These are phyloP conservation scores for Globisporangium abappressorium DNA, from an alignment of 352 stramenopile genomes.

Conservation along the genomic window DNA sequence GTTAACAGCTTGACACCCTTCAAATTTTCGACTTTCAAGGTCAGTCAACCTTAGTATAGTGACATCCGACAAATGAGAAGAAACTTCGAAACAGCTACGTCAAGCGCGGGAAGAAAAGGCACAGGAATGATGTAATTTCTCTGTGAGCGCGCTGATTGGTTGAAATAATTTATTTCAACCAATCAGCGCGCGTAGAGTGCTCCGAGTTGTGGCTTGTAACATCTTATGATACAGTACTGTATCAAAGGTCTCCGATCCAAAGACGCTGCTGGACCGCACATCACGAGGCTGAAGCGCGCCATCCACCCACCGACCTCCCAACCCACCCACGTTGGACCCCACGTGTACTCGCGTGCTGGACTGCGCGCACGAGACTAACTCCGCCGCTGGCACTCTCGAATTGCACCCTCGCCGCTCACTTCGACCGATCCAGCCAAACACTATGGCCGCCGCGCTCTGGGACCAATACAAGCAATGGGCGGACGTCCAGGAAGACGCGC, in stretches of 20 bases:
- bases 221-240: conserved; percentile 5
- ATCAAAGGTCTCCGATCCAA: background rate
- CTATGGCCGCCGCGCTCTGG: conserved; percentile 42
- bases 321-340: conserved; percentile 6
- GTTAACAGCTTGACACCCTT: background rate
- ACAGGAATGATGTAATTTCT: conserved; percentile 20
- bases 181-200: conserved; percentile 2
- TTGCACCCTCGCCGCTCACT: conserved; percentile 14
- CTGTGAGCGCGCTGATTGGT: background rate
- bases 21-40: background rate
- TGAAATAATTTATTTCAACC: background rate
- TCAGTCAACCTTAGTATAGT: background rate
- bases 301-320: background rate
- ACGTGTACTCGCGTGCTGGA: background rate
- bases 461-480: conserved; percentile 62
- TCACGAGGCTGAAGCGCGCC: background rate
- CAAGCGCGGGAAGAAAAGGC: conserved; percentile 10
- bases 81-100: background rate
- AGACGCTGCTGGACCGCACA: background rate
- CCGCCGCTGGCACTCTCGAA: conserved; percentile 15
- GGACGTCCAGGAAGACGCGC: conserved; percentile 35
- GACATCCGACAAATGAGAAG: background rate
- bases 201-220: background rate
- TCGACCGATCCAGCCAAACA: conserved; percentile 14
- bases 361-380: background rate